phyloP scores from a whole-genome alignment of 2,329 filamentous ascomycete genomes.

The Leptoxyphium fumago region DNA sequence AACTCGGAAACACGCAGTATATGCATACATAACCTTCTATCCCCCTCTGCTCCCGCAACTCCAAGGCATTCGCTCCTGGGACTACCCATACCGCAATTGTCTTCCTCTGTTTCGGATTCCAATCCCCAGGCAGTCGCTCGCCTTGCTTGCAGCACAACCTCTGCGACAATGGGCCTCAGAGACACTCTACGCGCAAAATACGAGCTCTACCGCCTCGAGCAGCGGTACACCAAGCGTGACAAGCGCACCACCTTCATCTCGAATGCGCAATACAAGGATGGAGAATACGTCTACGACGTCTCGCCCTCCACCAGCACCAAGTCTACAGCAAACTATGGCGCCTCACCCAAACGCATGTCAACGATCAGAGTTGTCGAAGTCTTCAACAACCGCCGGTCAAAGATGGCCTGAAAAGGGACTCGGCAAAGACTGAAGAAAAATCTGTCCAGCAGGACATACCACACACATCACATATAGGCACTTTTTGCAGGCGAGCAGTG shows the following conservation, averaged over 20 bases:
- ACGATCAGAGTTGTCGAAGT: constrained; percentile 5
- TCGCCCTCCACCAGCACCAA: constrained; percentile 11
- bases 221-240: constrained; percentile 84
- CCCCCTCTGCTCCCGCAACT: too few relatives aligned
- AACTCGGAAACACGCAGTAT: too few relatives aligned
- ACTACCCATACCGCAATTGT: too few relatives aligned
- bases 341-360: not conserved
- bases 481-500: too few relatives aligned
- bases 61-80: too few relatives aligned
- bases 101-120: too few relatives aligned
- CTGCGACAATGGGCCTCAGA: constrained; percentile 45
- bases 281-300: constrained; percentile 71
- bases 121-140: too few relatives aligned
- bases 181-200: constrained; percentile 67
- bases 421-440: too few relatives aligned
- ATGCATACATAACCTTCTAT: too few relatives aligned
- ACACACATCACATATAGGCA: too few relatives aligned
- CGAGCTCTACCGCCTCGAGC: constrained; percentile 87
- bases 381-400: not conserved
- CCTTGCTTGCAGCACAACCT: not conserved
- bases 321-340: constrained; percentile 9
- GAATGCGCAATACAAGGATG: constrained; percentile 83
- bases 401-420: not conserved
- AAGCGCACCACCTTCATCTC: constrained; percentile 81
- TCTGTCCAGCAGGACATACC: too few relatives aligned